Conservation (phyloP, 2,329 filamentous ascomycete species). For the Camptophora hylomeconis region DNA sequence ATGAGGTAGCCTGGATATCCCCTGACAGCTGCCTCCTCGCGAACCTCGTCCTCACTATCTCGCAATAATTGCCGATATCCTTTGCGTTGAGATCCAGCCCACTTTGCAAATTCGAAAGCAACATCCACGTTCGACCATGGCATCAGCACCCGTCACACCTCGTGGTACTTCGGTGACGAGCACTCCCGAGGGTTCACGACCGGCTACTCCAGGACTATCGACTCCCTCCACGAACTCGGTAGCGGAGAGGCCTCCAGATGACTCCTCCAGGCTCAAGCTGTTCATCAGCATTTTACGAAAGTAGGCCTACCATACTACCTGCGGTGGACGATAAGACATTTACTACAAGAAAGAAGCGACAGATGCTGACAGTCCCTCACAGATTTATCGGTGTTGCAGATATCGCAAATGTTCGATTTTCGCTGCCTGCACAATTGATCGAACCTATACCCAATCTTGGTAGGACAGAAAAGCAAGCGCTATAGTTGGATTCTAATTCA, state of each 20-base stretch:
- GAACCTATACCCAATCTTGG: conserved; percentile 89
- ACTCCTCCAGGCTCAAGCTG: conserved; percentile 77
- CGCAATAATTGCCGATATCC: too few relatives aligned
- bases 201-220: conserved; percentile 12
- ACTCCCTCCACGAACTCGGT: conserved; percentile 22
- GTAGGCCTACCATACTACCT: conserved; percentile 38
- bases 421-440: conserved; percentile 83
- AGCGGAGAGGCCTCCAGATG: conserved; percentile 50
- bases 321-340: conserved; percentile 1
- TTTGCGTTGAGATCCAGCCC: too few relatives aligned
- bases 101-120: too few relatives aligned
- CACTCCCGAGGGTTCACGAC: too few relatives aligned
- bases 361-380: conserved; percentile 17
- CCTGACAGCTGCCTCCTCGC: too few relatives aligned
- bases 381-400: conserved; percentile 95
- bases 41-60: too few relatives aligned
- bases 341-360: conserved; percentile 4
- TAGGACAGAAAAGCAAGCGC: conserved; percentile 22
- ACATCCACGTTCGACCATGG: too few relatives aligned
- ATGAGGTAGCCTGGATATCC: too few relatives aligned
- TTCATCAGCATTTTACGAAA: conserved; percentile 80
- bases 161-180: too few relatives aligned
- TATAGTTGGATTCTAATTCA: conserved; percentile 6
- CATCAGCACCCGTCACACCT: too few relatives aligned
- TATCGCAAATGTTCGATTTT: conserved; percentile 91